Percentiles rank a stretch among this genome's conserved stretches.
Conservation (phyloP, 192 early-diverging fungal species). For the Rhizophagus clarus region DNA sequence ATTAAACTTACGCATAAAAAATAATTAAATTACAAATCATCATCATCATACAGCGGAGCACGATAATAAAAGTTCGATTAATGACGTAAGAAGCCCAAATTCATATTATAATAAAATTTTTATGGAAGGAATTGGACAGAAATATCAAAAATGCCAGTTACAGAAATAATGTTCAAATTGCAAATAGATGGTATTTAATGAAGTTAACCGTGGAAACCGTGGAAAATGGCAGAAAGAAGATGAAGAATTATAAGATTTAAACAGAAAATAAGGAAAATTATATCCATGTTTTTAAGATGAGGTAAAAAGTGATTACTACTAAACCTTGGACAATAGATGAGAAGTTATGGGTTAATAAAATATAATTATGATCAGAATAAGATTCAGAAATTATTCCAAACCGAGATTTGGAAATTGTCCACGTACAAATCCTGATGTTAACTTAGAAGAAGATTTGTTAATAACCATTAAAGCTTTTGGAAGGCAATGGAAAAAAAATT, state of each 20-base stretch:
- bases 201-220: background rate
- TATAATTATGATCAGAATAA: background rate
- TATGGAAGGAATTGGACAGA: background rate
- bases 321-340: background rate
- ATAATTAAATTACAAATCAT: too few relatives aligned
- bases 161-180: background rate
- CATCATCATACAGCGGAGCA: too few relatives aligned
- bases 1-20: too few relatives aligned
- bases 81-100: too few relatives aligned
- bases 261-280: background rate
- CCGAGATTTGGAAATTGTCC: background rate
- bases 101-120: too few relatives aligned
- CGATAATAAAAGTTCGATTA: too few relatives aligned
- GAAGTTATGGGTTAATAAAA: background rate
- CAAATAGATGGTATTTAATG: background rate
- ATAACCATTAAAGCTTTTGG: background rate
- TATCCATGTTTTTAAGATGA: background rate
- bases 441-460: background rate
- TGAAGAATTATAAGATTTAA: background rate
- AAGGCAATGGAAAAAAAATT: background rate
- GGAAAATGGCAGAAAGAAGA: conserved; percentile 8
- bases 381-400: background rate
- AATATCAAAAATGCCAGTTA: background rate
- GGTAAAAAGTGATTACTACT: background rate
- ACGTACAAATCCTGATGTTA: background rate